phyloP scores from a whole-genome alignment of 2,329 filamentous ascomycete genomes.

The Fusarium gaditjirri region DNA sequence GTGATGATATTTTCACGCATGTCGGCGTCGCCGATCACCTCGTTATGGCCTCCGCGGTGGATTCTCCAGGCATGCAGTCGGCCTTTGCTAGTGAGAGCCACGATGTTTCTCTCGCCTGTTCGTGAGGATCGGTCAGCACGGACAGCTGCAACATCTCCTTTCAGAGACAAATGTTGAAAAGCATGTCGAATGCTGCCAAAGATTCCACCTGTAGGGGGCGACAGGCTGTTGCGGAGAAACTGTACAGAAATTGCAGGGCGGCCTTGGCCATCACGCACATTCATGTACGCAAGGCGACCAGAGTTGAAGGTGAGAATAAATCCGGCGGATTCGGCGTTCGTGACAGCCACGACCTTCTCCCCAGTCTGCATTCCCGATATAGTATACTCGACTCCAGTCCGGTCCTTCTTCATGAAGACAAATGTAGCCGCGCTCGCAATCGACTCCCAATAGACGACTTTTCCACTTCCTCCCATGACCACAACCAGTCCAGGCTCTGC shows the following conservation, averaged over 20 bases:
- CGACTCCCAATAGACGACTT: constrained; percentile 94
- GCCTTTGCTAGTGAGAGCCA: constrained; percentile 81
- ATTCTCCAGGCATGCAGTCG: constrained; percentile 88
- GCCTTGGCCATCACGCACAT: constrained; percentile 85
- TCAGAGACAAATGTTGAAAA: constrained; percentile 74
- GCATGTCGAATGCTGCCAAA: constrained; percentile 84
- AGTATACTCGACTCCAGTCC: constrained; percentile 79
- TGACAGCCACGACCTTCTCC: constrained; percentile 80
- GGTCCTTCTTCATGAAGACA: constrained; percentile 83
- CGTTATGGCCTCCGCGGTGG: constrained; percentile 86
- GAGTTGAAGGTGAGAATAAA: constrained; percentile 87
- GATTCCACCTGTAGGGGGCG: constrained; percentile 70
- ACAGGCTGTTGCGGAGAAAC: constrained; percentile 73
- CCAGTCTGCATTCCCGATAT: constrained; percentile 81
- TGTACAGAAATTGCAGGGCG: constrained; percentile 82
- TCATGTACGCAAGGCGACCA: constrained; percentile 87
- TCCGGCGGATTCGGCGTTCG: constrained; percentile 85
- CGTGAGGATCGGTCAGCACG: constrained; percentile 76
- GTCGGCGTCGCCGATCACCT: constrained; percentile 77
- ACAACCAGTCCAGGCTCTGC: constrained; percentile 87
- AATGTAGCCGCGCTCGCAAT: constrained; percentile 88
- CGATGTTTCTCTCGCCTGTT: constrained; percentile 85
- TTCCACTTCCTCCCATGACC: constrained; percentile 84
- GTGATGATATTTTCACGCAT: constrained; percentile 71
- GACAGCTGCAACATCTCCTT: constrained; percentile 83